Conservation (phyloP, 768 basidiomycete species). For the Xerocomus spinulosus region DNA sequence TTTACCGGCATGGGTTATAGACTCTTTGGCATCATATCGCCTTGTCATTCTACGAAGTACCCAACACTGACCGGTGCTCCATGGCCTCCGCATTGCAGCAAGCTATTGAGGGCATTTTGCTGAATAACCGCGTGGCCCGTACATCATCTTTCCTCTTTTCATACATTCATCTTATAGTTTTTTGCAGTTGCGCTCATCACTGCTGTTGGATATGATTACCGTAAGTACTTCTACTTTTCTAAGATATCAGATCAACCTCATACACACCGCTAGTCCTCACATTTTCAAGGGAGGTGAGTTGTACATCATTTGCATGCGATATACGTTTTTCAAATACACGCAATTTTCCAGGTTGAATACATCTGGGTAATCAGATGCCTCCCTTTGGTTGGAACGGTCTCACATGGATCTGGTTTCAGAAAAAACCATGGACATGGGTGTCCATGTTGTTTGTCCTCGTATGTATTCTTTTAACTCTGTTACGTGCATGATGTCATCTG, state of each 20-base stretch:
- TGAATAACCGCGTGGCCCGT: neutral
- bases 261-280: neutral
- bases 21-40: no score
- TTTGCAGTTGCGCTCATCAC: neutral
- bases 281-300: neutral
- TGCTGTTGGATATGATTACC: neutral
- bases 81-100: neutral
- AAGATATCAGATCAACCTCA: no score
- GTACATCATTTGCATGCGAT: neutral
- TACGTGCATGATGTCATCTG: neutral
- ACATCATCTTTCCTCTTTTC: no score
- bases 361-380: neutral
- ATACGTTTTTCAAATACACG: no score
- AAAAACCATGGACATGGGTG: neutral
- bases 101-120: neutral
- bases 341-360: conserved; percentile 1
- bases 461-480: neutral
- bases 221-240: no score
- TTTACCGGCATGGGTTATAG: no score
- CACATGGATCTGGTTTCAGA: neutral
- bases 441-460: conserved; percentile 2
- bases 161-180: no score
- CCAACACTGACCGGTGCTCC: neutral
- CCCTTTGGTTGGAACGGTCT: neutral
- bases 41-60: no score